Conservation (phyloP, 73 alveolate genomes). For the Paramecium octaurelia region DNA sequence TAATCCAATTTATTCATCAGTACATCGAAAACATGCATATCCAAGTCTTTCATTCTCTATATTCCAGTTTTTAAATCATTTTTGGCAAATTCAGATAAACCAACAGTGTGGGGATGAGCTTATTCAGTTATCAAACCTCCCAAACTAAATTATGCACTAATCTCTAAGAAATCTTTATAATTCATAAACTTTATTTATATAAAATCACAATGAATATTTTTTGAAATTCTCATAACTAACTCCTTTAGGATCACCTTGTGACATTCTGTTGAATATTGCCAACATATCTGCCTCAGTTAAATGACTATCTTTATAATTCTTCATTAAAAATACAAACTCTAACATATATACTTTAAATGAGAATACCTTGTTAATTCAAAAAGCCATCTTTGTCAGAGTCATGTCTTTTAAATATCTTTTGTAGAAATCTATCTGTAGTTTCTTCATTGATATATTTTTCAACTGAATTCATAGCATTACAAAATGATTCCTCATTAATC, state of each 20-base stretch:
- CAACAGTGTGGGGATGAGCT: conserved; percentile 47
- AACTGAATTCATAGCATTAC: conserved; percentile 61
- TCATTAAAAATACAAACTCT: conserved; percentile 55
- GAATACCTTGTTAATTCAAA: conserved; percentile 45
- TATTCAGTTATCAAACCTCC: conserved; percentile 53
- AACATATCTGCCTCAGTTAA: conserved; percentile 46
- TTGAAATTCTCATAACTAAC: conserved; percentile 58
- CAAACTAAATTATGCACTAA: conserved; percentile 51
- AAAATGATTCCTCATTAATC: conserved; percentile 52
- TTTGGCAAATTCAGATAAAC: conserved; percentile 45
- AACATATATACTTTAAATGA: neutral
- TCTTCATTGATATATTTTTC: conserved; percentile 63
- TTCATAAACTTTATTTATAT: neutral
- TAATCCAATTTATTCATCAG: neutral
- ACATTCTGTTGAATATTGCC: conserved; percentile 58
- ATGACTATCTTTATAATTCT: conserved; percentile 56
- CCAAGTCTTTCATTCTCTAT: conserved; percentile 10
- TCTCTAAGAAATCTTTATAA: conserved; percentile 49
- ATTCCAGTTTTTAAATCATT: conserved; percentile 39
- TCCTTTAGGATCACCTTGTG: conserved; percentile 60
- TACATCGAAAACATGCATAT: conserved; percentile 30
- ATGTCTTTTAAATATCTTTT: conserved; percentile 61
- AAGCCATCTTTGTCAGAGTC: conserved; percentile 33
- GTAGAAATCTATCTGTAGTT: conserved; percentile 53
- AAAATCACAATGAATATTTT: conserved; percentile 56